phyloP scores from a whole-genome alignment of 768 basidiomycete genomes.

The Russula brevipes region DNA sequence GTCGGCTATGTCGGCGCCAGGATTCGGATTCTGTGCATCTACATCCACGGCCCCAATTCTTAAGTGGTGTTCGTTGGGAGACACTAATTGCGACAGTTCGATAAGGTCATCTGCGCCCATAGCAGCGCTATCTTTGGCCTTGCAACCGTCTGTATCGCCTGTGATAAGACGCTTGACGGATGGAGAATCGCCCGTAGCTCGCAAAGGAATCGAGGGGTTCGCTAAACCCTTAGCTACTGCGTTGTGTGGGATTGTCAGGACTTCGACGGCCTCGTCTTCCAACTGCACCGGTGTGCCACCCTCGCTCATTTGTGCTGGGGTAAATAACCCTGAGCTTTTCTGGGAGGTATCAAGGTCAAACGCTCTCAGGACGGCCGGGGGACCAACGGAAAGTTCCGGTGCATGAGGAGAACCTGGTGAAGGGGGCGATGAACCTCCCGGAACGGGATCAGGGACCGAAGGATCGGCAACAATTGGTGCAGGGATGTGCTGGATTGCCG shows the following conservation, averaged over 20 bases:
- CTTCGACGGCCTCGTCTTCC: constrained; percentile 13
- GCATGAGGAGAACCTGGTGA: neutral
- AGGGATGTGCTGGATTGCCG: constrained; percentile 8
- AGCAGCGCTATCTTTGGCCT: neutral
- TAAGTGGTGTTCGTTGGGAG: neutral
- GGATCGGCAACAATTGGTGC: constrained; percentile 26
- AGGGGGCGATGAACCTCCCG: constrained; percentile 1
- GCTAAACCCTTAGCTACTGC: neutral
- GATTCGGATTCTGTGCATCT: neutral
- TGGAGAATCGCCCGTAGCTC: neutral
- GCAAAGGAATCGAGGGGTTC: neutral
- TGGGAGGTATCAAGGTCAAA: constrained; percentile 6
- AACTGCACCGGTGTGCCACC: constrained; percentile 16
- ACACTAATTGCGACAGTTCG: neutral
- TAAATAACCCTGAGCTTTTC: constrained; percentile 21
- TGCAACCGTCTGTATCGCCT: neutral
- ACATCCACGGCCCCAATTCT: neutral
- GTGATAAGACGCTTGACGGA: neutral
- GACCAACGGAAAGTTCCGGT: constrained; percentile 4
- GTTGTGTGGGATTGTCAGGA: neutral
- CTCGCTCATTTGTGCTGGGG: constrained; percentile 20
- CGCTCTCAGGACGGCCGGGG: constrained; percentile 5
- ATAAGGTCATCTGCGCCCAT: neutral
- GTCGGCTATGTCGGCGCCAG: neutral
- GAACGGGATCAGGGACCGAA: constrained; percentile 24